Evolutionary conservation across 2,329 filamentous ascomycete species (phyloP).

Genomic region (Drechmeria coniospora): DNA sequence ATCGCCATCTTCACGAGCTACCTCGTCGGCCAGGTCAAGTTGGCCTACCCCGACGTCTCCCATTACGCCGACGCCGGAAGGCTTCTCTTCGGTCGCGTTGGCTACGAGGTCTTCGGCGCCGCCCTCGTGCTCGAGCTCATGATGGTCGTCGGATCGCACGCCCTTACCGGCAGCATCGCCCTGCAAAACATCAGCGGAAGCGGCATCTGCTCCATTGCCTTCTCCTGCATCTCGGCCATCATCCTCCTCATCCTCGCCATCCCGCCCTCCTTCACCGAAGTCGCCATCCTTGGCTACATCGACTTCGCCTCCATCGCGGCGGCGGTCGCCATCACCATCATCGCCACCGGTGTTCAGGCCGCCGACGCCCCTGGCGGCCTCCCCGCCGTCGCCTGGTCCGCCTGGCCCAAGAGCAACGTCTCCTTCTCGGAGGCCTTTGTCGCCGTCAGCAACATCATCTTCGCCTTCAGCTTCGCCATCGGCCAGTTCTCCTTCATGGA

Average conservation of each 20-base stretch:
- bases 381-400: slow-evolving; percentile 22
- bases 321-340: slow-evolving; percentile 51
- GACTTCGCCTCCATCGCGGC: slow-evolving; percentile 46
- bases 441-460: slow-evolving; percentile 51
- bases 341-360: slow-evolving; percentile 39
- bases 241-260: slow-evolving; percentile 30
- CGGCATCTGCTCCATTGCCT: slow-evolving; percentile 29
- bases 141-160: slow-evolving; percentile 55
- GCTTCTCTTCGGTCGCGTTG: slow-evolving; percentile 42
- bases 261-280: slow-evolving; percentile 30
- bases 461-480: slow-evolving; percentile 46
- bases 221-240: slow-evolving; percentile 28
- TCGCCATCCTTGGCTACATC: slow-evolving; percentile 32
- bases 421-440: slow-evolving; percentile 40
- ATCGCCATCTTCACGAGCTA: slow-evolving; percentile 31
- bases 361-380: slow-evolving; percentile 14
- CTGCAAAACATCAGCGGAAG: slow-evolving; percentile 48
- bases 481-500: slow-evolving; percentile 38
- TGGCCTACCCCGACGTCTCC: slow-evolving; percentile 38
- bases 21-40: slow-evolving; percentile 30
- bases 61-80: slow-evolving; percentile 54
- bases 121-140: slow-evolving; percentile 48
- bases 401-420: slow-evolving; percentile 27
- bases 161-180: slow-evolving; percentile 53
- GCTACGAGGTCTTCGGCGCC: slow-evolving; percentile 44